A percentile compares a stretch with the other conserved stretches of the same genome.
phyloP scores from a whole-genome alignment of 106 monocot genomes.

The Dendrobium chrysotoxum region DNA sequence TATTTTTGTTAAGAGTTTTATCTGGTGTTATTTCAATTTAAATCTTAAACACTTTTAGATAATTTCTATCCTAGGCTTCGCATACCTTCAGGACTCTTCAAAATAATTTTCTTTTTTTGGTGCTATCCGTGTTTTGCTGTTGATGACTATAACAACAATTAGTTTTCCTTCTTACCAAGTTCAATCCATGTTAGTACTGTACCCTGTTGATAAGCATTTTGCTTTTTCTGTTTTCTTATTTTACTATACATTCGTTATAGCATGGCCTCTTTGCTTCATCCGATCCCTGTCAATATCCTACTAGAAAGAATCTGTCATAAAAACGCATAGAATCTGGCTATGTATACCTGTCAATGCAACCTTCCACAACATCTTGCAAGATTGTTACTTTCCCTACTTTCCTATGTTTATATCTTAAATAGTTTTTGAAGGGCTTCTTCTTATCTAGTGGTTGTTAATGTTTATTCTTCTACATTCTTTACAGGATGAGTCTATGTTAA shows the following conservation, averaged over 20 bases:
- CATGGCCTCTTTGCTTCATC: neutral
- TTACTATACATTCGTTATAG: neutral
- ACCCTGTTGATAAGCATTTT: neutral
- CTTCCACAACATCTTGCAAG: neutral
- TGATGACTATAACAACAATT: neutral
- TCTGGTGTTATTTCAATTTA: neutral
- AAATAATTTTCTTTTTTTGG: neutral
- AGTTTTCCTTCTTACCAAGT: neutral
- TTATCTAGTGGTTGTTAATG: neutral
- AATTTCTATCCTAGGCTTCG: neutral
- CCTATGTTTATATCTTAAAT: neutral
- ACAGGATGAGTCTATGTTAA: conserved; percentile 57
- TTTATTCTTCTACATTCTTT: conserved; percentile 5
- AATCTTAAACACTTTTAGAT: neutral
- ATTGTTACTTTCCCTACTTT: neutral
- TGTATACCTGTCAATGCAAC: neutral
- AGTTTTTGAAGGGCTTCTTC: neutral
- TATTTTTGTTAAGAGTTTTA: neutral
- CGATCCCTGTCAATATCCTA: neutral
- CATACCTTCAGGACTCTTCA: neutral
- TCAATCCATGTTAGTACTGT: neutral
- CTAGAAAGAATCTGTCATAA: neutral
- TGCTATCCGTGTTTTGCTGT: neutral
- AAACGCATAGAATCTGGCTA: neutral
- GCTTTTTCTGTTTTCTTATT: neutral